Evolutionary conservation across 164 flowering plant species (phyloP), one percentile per base, ranked within the genome.

Genomic region (Hamamelis virginiana): DNA sequence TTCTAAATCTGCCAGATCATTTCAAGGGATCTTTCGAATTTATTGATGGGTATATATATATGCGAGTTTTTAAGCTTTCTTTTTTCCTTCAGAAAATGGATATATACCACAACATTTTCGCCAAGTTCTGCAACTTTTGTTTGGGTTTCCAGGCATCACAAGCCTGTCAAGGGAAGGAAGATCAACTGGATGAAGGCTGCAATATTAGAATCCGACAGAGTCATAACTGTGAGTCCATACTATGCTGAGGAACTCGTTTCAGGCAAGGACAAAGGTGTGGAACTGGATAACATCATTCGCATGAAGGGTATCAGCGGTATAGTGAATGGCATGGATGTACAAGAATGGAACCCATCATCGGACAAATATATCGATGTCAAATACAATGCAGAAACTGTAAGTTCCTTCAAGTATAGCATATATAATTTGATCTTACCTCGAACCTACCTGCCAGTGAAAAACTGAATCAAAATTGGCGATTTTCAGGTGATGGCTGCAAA

Each of bases 111-210:
- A n/a, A n/a, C n/a, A n/a, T n/a, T 48, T 25, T 33, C 6, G 41
- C 41, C 41, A 33, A 33, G 41, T 45, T 25, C 16, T 10, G 19
- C 21, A 26, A 8, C 28, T 16, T 12, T 23, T 56, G 4, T 59
- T 6, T 68, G n/a, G n/a, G n/a, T 60, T 53, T 77, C 70, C 85
- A 92, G 98, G 66, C 81, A 92, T 70, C 59, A 72, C 9, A 88
- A 91, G 81, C 99, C 97, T n/a, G 87, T 89, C 44, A 90, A 85
- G 79, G 99, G 99, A 74, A 86, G 97, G 80, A 95, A 95, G 76
- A 91, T 92, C 51, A 95, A 92, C 69, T 95, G 97, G 99, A 86
- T 95, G 99, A 95, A 95, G 74, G 99, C 99, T 63, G 99, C 84
- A 58, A 83, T 95, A 41, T 33, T 89, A 43, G 97, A 92, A 78